These are phyloP conservation scores for Bipolaris gigantea DNA, from an alignment of 2,329 filamentous ascomycete species.

Conservation along the genomic window DNA sequence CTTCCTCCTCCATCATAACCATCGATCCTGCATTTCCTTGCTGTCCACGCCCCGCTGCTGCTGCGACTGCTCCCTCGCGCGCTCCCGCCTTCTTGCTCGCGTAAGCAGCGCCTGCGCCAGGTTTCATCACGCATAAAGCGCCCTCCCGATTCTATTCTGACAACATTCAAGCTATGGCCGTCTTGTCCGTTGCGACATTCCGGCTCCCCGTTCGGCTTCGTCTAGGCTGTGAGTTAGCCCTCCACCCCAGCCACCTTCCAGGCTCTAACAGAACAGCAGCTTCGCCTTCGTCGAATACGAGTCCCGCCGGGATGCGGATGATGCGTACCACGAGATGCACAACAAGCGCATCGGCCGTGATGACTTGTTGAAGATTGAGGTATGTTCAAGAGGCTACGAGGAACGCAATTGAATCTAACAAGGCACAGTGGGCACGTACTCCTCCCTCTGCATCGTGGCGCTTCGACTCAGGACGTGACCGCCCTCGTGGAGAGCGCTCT, in stretches of 20 bases:
- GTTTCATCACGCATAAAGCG: constrained; percentile 22
- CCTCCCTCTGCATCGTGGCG: constrained; percentile 98
- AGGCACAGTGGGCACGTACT: constrained; percentile 89
- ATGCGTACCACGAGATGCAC: constrained; percentile 99
- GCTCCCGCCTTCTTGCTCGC: constrained; percentile 16
- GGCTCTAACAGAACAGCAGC: constrained; percentile 57
- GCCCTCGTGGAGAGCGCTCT: constrained; percentile 49
- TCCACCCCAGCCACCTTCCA: neutral
- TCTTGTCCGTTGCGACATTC: constrained; percentile 97
- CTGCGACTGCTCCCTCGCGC: constrained; percentile 7
- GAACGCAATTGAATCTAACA: constrained; percentile 20
- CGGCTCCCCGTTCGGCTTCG: constrained; percentile 87
- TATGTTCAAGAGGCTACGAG: constrained; percentile 46
- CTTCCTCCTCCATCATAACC: constrained; percentile 28
- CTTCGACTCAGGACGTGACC: constrained; percentile 75
- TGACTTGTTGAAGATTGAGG: constrained; percentile 96
- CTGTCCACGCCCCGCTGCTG: neutral
- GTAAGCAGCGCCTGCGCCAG: neutral
- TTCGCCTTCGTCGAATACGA: constrained; percentile 99
- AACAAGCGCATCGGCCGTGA: constrained; percentile 98
- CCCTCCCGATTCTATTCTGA: constrained; percentile 44
- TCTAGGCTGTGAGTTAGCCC: constrained; percentile 84
- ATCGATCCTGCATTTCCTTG: constrained; percentile 15
- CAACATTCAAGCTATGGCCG: constrained; percentile 80
- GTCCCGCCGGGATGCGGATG: constrained; percentile 95